These are phyloP conservation scores for Abortiporus biennis DNA, from an alignment of 1,284 basidiomycete genomes.

Conservation along the genomic window DNA sequence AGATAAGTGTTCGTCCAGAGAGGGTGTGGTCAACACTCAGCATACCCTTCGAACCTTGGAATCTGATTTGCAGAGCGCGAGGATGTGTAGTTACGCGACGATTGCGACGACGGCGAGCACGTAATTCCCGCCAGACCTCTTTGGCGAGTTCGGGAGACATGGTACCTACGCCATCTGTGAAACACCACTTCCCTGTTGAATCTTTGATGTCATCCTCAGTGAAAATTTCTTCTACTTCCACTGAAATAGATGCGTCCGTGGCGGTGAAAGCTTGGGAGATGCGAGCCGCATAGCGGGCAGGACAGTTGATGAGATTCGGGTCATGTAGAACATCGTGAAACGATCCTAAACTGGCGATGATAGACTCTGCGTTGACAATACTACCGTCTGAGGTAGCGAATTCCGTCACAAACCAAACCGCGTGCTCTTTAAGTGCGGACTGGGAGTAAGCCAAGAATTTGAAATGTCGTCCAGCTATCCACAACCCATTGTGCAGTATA, in stretches of 20 bases:
- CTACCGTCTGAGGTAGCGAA: constrained; percentile 27
- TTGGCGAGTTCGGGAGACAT: constrained; percentile 53
- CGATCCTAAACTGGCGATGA: constrained; percentile 47
- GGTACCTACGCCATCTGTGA: constrained; percentile 69
- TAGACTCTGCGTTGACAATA: constrained; percentile 35
- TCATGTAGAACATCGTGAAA: constrained; percentile 44
- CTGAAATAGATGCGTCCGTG: constrained; percentile 51
- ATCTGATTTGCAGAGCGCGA: constrained; percentile 52
- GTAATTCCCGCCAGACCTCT: constrained; percentile 41
- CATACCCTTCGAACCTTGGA: constrained; percentile 63
- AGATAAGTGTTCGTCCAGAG: constrained; percentile 47
- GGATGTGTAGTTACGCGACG: constrained; percentile 32
- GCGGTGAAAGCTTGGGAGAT: constrained; percentile 71
- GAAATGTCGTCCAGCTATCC: constrained; percentile 44
- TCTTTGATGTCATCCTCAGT: constrained; percentile 37
- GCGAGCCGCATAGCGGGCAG: constrained; percentile 66
- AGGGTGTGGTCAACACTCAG: constrained; percentile 58
- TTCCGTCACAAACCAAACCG: constrained; percentile 54
- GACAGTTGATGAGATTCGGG: constrained; percentile 43
- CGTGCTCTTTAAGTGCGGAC: constrained; percentile 46
- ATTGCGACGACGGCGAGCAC: constrained; percentile 31
- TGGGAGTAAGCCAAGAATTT: constrained; percentile 53
- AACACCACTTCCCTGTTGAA: constrained; percentile 29
- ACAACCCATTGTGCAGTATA: constrained; percentile 38
- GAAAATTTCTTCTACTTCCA: constrained; percentile 48